A percentile compares a stretch with the other conserved stretches of the same genome.
Conservation (phyloP, 1,284 basidiomycete genomes). For the Apiotrichum siamense region DNA sequence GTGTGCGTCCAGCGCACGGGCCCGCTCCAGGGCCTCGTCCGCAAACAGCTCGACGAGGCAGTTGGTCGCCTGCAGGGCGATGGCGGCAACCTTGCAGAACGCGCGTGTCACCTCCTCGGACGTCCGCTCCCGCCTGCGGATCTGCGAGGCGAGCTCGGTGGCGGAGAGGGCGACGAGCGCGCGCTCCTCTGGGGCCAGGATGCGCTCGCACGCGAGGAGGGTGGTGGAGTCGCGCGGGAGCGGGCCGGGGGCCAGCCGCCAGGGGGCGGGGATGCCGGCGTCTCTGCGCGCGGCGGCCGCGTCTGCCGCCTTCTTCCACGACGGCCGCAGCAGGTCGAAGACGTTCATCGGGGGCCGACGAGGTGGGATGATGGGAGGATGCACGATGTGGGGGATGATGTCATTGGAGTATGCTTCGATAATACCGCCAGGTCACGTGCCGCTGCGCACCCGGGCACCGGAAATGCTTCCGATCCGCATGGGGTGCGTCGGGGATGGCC, state of each 20-base stretch:
- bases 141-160: background rate
- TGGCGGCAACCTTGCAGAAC: slow-evolving; percentile 22
- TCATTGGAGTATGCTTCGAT: too few relatives aligned
- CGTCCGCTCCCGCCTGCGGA: background rate
- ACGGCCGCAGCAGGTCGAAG: background rate
- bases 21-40: slow-evolving; percentile 55
- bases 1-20: slow-evolving; percentile 56
- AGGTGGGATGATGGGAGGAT: too few relatives aligned
- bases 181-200: slow-evolving; percentile 56
- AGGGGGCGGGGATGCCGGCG: background rate
- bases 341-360: too few relatives aligned
- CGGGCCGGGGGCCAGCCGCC: background rate
- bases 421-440: too few relatives aligned
- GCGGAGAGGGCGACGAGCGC: slow-evolving; percentile 48
- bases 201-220: slow-evolving; percentile 46
- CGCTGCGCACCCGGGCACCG: too few relatives aligned
- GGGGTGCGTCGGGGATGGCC: too few relatives aligned
- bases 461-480: too few relatives aligned
- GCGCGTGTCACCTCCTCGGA: slow-evolving; percentile 25
- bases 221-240: background rate
- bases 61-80: slow-evolving; percentile 50
- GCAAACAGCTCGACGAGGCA: slow-evolving; percentile 64
- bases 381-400: too few relatives aligned
- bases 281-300: background rate
- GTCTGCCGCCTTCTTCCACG: background rate